Percentiles rank a stretch among this genome's conserved stretches.
These are phyloP conservation scores for Candida dubliniensis DNA, from an alignment of 1,139 yeast genomes.

Conservation along the genomic window DNA sequence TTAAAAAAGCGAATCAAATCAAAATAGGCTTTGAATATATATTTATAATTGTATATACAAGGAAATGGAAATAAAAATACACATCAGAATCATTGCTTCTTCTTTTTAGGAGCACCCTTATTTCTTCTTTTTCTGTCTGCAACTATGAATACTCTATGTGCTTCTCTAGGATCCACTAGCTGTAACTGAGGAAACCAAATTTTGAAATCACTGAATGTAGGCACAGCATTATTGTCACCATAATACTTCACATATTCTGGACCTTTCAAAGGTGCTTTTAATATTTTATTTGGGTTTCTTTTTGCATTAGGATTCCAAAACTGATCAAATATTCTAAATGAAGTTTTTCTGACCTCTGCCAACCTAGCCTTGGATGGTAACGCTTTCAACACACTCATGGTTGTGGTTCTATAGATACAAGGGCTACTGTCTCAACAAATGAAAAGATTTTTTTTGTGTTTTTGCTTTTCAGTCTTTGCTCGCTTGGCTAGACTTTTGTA, in stretches of 20 bases:
- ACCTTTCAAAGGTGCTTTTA: constrained; percentile 74
- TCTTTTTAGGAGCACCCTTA: constrained; percentile 90
- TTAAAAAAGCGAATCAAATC: constrained; percentile 19
- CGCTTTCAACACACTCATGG: constrained; percentile 17
- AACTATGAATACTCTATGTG: constrained; percentile 64
- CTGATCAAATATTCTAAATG: constrained; percentile 35
- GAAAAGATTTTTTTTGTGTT: constrained; percentile 2
- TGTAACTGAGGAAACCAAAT: constrained; percentile 57
- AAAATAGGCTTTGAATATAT: constrained; percentile 4
- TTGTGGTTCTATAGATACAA: neutral
- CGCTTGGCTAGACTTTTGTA: neutral
- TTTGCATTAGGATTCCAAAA: constrained; percentile 60
- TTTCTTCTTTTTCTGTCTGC: constrained; percentile 80
- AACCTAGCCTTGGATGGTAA: constrained; percentile 32
- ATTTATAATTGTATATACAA: constrained; percentile 2
- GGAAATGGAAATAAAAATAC: constrained; percentile 7
- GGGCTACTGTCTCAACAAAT: neutral
- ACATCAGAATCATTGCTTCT: constrained; percentile 20
- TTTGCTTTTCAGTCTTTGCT: no score
- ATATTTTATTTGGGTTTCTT: constrained; percentile 77
- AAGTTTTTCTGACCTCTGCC: constrained; percentile 28
- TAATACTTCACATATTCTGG: constrained; percentile 71
- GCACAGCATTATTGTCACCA: constrained; percentile 65
- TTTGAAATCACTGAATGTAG: constrained; percentile 62
- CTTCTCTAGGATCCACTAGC: constrained; percentile 73